Conservation (phyloP, 768 basidiomycete genomes). For the Tulasnella sp. region DNA sequence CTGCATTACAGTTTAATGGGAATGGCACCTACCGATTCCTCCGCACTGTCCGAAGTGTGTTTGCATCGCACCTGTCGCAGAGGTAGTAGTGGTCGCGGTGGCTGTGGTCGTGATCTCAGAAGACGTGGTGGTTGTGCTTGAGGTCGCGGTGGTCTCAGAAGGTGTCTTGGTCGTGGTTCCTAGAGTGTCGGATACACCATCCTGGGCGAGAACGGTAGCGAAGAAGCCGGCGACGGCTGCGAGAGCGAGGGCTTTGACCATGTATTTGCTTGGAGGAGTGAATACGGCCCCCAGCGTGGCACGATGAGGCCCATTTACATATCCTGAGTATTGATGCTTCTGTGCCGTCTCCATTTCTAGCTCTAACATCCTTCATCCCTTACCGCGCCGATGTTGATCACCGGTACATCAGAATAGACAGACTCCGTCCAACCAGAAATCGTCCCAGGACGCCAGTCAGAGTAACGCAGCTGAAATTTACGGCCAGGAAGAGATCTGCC, state of each 20-base stretch:
- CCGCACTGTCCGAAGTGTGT: constrained; percentile 10
- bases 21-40: not conserved
- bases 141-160: not conserved
- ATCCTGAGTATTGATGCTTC: too few species aligned
- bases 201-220: constrained; percentile 7
- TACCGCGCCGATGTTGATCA: too few species aligned
- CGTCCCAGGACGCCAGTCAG: too few species aligned
- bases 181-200: constrained; percentile 6
- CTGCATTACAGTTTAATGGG: too few species aligned
- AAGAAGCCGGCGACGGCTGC: not conserved
- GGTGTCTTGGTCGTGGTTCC: not conserved
- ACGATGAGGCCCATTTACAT: too few species aligned
- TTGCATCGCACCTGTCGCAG: not conserved
- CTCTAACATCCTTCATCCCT: too few species aligned
- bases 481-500: too few species aligned
- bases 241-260: not conserved
- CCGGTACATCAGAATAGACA: too few species aligned
- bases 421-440: too few species aligned
- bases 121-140: constrained; percentile 2
- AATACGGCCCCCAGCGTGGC: too few species aligned
- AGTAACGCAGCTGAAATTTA: too few species aligned
- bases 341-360: too few species aligned
- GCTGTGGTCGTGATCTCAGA: not conserved
- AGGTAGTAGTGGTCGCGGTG: not conserved
- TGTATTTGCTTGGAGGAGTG: not conserved